Conservation (phyloP, 148 eudicot genomes). For the Amaranthus cruentus region DNA sequence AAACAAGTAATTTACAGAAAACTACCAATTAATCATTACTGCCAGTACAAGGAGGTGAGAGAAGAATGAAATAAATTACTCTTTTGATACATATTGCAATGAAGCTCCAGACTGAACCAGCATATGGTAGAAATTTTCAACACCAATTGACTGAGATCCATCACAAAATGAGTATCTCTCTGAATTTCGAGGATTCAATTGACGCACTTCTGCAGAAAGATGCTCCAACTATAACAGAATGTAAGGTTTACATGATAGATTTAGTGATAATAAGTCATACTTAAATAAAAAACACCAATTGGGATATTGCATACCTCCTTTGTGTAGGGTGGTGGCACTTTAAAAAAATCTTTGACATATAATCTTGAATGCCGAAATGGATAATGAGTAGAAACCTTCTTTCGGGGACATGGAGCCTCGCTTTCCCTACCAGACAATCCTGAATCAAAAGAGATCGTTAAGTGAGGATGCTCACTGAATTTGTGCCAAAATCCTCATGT, state of each 20-base stretch:
- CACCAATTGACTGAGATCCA: constrained; percentile 42
- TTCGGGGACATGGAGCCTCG: constrained; percentile 40
- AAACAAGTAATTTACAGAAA: not conserved
- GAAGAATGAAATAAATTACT: constrained; percentile 37
- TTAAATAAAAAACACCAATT: not conserved
- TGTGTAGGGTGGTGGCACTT: constrained; percentile 37
- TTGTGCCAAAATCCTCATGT: constrained; percentile 3
- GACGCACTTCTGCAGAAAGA: constrained; percentile 46
- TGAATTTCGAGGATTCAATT: constrained; percentile 57
- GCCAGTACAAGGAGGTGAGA: not conserved
- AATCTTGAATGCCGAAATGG: constrained; percentile 49
- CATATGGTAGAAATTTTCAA: constrained; percentile 61
- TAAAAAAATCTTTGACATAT: constrained; percentile 61
- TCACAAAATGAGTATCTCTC: constrained; percentile 47
- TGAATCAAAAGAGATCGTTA: constrained; percentile 23
- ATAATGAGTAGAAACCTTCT: constrained; percentile 53
- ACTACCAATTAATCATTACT: not conserved
- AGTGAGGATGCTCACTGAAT: not conserved
- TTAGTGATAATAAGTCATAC: constrained; percentile 11
- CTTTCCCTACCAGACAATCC: constrained; percentile 35
- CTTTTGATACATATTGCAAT: constrained; percentile 47
- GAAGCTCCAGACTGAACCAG: constrained; percentile 75
- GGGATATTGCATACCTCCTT: constrained; percentile 34
- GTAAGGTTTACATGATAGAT: not conserved
- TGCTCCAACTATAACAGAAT: constrained; percentile 37